These are phyloP conservation scores for Catenaria anguillulae DNA, from an alignment of 371 early-diverging fungal genomes.

Conservation along the genomic window DNA sequence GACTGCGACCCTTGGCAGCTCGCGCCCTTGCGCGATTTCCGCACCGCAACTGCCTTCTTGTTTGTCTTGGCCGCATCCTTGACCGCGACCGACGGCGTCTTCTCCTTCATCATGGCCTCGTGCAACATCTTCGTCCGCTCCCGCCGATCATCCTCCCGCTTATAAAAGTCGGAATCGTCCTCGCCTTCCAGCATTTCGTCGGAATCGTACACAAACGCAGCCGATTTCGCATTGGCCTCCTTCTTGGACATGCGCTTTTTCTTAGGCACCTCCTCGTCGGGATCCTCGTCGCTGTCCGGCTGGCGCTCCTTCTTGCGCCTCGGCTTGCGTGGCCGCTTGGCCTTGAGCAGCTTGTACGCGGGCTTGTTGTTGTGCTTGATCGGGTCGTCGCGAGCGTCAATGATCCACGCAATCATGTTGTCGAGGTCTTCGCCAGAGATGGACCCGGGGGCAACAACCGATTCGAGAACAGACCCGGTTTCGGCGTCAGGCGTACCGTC, in stretches of 20 bases:
- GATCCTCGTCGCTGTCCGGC: not conserved
- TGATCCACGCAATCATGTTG: not conserved
- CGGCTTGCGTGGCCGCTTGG: not conserved
- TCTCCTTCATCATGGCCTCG: not conserved
- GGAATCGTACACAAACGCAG: slow-evolving; percentile 1
- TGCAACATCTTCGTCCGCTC: not conserved
- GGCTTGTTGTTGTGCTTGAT: not conserved
- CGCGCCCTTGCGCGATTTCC: too few species aligned
- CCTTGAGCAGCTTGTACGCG: not conserved
- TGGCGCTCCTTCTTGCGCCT: too few species aligned
- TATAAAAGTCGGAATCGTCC: slow-evolving; percentile 1
- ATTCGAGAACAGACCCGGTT: too few species aligned
- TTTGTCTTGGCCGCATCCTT: not conserved
- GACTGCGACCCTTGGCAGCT: too few species aligned
- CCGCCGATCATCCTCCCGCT: not conserved
- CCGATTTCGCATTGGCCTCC: not conserved
- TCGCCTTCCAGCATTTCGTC: slow-evolving; percentile 1
- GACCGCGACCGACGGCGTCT: not conserved
- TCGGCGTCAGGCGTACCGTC: not conserved
- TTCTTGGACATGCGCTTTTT: not conserved
- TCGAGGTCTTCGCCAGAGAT: not conserved
- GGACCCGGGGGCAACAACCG: not conserved
- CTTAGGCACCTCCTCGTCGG: not conserved
- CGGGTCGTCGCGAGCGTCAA: not conserved
- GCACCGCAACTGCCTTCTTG: not conserved